Evolutionary conservation across 257 asterid genomes (phyloP), one percentile per base, ranked within the genome.

Genomic region (Buddleja alternifolia): DNA sequence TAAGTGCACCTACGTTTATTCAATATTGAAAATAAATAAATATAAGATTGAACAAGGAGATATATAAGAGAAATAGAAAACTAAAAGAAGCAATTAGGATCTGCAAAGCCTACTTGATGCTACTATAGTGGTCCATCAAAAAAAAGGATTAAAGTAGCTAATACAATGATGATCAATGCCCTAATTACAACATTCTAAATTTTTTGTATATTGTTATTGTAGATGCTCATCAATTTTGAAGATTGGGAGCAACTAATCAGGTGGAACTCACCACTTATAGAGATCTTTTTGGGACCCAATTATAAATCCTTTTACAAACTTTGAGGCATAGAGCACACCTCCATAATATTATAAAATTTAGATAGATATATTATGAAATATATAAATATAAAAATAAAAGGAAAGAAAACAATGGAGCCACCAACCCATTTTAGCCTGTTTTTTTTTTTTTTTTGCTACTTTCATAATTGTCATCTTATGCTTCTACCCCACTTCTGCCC

Each of bases 231-330:
- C 51, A 53, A 47, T 39, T 74, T 75, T 62, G 73, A 79, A 72
- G 77, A 79, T 72, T 75, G 56, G 72, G 73, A 65, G 57, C 64
- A 29, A 47, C 46, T 24, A 61, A 32, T 78, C 0, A 10, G 66
- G 68, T 68, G 81, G 73, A 68, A 50, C 73, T 29, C 34, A 29
- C 54, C 79, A 75, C 72, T 57, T 37, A 20, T 8, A 64, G 58
- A 74, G 83, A 84, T 85, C 82, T 75, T 59, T 54, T 16, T 63
- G 82, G 90, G 93, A 58, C 90, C 96, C 70, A 17, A 65, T 52
- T 47, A 66, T 25, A 64, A 52, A 24, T 23, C 20, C 71, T 80
- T 79, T 79, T 53, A 44, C 86, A 53, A 85, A 80, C 86, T 82
- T 87, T 84, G 84, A 85, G 74, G 85, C 81, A 78, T 16, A 75